phyloP scores from a whole-genome alignment of 225 moss, liverwort and hornwort genomes.

The Rhytidiadelphus loreus region DNA sequence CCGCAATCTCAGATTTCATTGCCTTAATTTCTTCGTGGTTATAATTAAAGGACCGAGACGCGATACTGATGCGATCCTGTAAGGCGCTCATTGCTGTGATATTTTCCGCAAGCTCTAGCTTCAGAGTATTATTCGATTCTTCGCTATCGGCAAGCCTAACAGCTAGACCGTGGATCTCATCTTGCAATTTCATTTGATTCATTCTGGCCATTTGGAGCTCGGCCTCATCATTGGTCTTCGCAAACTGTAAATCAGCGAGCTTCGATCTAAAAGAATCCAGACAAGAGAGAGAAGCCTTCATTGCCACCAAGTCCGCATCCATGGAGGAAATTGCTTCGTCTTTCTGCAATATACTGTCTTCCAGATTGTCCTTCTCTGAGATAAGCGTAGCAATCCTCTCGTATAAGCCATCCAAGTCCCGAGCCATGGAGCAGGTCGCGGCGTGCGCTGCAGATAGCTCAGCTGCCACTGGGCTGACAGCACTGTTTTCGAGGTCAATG shows the following conservation, averaged over 20 bases:
- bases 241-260: neutral
- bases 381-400: neutral
- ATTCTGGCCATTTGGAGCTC: neutral
- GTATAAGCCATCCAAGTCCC: neutral
- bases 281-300: neutral
- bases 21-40: conserved; percentile 5
- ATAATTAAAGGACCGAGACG: neutral
- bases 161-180: conserved; percentile 7
- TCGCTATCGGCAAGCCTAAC: neutral
- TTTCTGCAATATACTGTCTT: neutral
- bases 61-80: conserved; percentile 7
- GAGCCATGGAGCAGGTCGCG: neutral
- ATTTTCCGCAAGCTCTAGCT: conserved; percentile 18
- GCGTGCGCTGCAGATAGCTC: neutral
- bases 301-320: conserved; percentile 1
- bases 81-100: neutral
- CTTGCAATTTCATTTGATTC: neutral
- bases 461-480: neutral
- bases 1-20: conserved; percentile 7
- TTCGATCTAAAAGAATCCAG: neutral
- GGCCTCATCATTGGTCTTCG: neutral
- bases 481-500: neutral
- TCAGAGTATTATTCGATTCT: conserved; percentile 7
- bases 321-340: neutral
- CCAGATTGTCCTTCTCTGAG: neutral